These are phyloP conservation scores for Jamesozyma piceae DNA, from an alignment of 805 yeast species.

Conservation along the genomic window DNA sequence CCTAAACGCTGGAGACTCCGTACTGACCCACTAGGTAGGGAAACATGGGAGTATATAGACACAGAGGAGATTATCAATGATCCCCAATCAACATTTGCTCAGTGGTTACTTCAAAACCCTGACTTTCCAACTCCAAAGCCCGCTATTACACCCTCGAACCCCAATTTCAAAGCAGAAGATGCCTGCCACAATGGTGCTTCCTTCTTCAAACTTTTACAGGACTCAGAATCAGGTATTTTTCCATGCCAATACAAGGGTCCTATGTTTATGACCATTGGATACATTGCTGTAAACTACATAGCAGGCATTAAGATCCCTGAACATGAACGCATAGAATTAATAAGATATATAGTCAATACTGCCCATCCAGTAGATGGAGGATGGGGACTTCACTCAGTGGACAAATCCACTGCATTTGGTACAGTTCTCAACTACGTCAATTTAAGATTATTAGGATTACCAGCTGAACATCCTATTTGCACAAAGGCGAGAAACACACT, in stretches of 20 bases:
- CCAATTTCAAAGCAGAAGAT: constrained; percentile 37
- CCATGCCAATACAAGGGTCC: constrained; percentile 96
- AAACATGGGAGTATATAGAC: constrained; percentile 64
- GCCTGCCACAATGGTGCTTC: constrained; percentile 68
- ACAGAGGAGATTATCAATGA: constrained; percentile 32
- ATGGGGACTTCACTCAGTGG: constrained; percentile 93
- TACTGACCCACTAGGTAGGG: constrained; percentile 64
- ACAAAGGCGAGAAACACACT: constrained; percentile 65
- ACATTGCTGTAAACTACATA: constrained; percentile 63
- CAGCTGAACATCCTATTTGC: constrained; percentile 66
- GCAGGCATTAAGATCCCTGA: constrained; percentile 61
- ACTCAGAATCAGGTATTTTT: constrained; percentile 67
- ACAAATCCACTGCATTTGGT: constrained; percentile 92
- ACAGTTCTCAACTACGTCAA: constrained; percentile 78
- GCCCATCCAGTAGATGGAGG: constrained; percentile 99
- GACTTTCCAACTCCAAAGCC: constrained; percentile 34
- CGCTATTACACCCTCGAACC: constrained; percentile 16
- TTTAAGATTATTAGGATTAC: constrained; percentile 72
- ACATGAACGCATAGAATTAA: constrained; percentile 56
- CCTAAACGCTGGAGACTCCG: constrained; percentile 63
- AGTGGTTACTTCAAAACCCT: constrained; percentile 43
- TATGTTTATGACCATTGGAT: constrained; percentile 92
- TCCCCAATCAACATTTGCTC: constrained; percentile 47
- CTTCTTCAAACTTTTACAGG: constrained; percentile 64
- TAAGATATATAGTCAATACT: constrained; percentile 79